phyloP scores from a whole-genome alignment of 2,329 filamentous ascomycete genomes.

The Alternaria metachromatica region DNA sequence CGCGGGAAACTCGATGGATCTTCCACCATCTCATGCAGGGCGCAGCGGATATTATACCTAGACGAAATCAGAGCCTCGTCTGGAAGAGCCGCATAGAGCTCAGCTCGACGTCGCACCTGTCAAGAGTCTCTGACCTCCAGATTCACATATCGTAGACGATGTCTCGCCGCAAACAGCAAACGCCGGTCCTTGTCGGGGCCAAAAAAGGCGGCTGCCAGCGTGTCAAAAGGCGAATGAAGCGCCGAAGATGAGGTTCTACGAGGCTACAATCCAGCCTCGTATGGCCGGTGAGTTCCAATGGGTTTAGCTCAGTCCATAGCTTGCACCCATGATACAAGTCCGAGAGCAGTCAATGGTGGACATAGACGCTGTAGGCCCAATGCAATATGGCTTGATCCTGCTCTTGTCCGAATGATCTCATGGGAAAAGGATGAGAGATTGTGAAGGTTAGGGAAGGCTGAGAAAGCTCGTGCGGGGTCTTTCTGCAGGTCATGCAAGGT shows the following conservation, averaged over 20 bases:
- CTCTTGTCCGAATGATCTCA: background rate
- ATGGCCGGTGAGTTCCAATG: constrained; percentile 9
- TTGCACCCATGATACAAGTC: background rate
- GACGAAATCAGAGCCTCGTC: background rate
- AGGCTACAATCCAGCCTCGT: background rate
- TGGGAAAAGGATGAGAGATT: background rate
- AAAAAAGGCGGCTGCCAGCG: background rate
- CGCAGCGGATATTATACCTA: background rate
- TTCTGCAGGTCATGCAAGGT: background rate
- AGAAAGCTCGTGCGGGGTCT: background rate
- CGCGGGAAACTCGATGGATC: background rate
- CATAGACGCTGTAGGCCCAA: background rate
- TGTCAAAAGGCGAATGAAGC: background rate
- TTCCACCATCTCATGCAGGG: background rate
- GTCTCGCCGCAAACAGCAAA: background rate
- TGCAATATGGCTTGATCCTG: background rate
- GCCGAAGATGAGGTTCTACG: background rate
- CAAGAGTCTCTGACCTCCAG: background rate
- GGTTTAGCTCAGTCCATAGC: constrained; percentile 1
- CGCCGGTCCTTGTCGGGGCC: background rate
- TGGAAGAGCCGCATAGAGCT: background rate
- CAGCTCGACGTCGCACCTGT: background rate
- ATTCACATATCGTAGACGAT: background rate
- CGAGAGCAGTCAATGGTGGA: background rate
- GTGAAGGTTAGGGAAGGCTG: constrained; percentile 1